These are phyloP conservation scores for Naegleria fowleri DNA, from an alignment of 208 protist genomes.

Conservation along the genomic window DNA sequence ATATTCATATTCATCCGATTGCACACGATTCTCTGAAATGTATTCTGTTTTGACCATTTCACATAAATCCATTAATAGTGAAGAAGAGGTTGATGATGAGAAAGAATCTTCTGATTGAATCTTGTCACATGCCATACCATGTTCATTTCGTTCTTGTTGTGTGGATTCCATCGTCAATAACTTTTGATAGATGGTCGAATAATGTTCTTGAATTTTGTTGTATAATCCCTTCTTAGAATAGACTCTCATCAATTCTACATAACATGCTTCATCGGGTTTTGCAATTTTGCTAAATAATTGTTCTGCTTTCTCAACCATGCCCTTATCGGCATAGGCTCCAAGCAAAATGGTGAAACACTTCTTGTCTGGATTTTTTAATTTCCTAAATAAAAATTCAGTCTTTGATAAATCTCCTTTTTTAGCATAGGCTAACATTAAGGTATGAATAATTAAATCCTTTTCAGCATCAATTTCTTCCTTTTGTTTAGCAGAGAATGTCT, in stretches of 20 bases:
- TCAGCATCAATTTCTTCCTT: not conserved
- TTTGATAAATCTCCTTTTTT: not conserved
- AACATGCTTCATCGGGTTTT: not conserved
- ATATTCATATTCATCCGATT: not conserved
- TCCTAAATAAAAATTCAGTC: not conserved
- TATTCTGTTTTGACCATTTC: too few relatives aligned
- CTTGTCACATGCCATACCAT: too few relatives aligned
- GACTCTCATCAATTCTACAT: not conserved
- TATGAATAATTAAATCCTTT: not conserved
- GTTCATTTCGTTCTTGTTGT: not conserved
- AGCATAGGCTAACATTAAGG: not conserved
- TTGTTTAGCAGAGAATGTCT: not conserved
- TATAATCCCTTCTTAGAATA: not conserved
- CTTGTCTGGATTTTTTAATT: not conserved
- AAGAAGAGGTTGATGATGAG: too few relatives aligned
- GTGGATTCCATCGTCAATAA: not conserved
- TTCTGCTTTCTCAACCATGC: not conserved
- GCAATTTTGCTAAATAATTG: not conserved
- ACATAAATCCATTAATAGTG: too few relatives aligned
- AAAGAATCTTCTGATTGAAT: too few relatives aligned
- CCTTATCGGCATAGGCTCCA: not conserved
- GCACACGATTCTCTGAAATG: too few relatives aligned
- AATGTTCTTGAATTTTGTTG: not conserved
- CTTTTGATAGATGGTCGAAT: not conserved
- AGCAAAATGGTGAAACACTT: not conserved